These are phyloP conservation scores for Aegilops speltoides DNA, from an alignment of 176 grass and related monocot species.

Conservation along the genomic window DNA sequence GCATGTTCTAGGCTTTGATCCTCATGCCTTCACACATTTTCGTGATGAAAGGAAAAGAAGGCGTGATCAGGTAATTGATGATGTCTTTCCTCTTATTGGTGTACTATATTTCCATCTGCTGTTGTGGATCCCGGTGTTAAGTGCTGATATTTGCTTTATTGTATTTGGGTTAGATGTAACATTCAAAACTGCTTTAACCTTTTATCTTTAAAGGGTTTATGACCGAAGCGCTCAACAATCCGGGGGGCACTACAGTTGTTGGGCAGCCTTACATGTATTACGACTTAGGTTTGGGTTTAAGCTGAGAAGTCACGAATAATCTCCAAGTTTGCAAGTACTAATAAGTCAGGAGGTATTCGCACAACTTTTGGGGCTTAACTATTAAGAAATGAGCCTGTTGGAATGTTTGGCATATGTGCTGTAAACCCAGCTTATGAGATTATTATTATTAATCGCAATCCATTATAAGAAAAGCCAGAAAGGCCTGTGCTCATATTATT, in stretches of 20 bases:
- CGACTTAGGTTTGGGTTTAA: neutral
- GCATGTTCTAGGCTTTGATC: slow-evolving; percentile 99
- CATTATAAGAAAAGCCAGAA: neutral
- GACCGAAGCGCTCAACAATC: slow-evolving; percentile 1
- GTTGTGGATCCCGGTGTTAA: neutral
- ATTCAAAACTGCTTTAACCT: neutral
- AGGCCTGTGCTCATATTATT: neutral
- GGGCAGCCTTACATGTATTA: neutral
- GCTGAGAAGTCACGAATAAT: neutral
- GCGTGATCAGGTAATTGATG: slow-evolving; percentile 60
- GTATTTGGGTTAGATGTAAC: neutral
- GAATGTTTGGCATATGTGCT: neutral
- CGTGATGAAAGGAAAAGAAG: slow-evolving; percentile 95
- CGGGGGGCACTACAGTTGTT: neutral
- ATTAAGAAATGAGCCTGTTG: neutral
- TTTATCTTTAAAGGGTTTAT: slow-evolving; percentile 2
- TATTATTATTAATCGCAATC: neutral
- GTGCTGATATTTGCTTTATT: neutral
- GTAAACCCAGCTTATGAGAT: neutral
- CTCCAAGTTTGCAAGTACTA: neutral
- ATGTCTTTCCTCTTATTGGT: slow-evolving; percentile 7
- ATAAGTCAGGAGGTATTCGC: neutral
- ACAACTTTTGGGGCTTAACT: neutral
- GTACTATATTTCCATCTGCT: neutral
- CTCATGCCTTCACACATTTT: slow-evolving; percentile 98